Conservation (phyloP, 495 filamentous ascomycete species). For the Penicillium roqueforti region DNA sequence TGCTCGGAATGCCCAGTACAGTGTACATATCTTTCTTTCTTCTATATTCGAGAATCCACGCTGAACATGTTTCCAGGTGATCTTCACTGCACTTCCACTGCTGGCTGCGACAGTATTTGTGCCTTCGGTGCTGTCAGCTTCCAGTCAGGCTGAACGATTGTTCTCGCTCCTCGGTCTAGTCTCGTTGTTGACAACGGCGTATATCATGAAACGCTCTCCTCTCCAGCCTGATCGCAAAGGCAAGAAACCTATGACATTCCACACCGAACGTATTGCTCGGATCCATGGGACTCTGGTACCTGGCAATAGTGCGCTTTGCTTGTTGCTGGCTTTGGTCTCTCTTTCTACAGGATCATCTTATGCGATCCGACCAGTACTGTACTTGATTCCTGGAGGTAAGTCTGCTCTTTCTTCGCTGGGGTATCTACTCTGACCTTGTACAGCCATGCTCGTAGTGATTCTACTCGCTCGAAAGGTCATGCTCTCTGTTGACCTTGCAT, state of each 20-base stretch:
- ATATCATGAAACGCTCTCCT: slow-evolving; percentile 37
- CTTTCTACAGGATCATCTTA: slow-evolving; percentile 15
- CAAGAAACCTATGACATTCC: slow-evolving; percentile 23
- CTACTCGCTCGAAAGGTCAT: slow-evolving; percentile 37
- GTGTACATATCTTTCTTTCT: slow-evolving; percentile 30
- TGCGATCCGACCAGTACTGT: slow-evolving; percentile 21
- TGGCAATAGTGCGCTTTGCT: slow-evolving; percentile 24
- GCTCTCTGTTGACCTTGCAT: slow-evolving; percentile 42
- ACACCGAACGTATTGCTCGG: slow-evolving; percentile 14
- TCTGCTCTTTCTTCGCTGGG: not conserved
- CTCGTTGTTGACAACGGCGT: slow-evolving; percentile 58
- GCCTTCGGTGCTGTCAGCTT: slow-evolving; percentile 40
- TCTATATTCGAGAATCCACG: not conserved
- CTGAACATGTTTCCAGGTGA: slow-evolving; percentile 29
- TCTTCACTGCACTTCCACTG: slow-evolving; percentile 56
- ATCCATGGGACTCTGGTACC: slow-evolving; percentile 20
- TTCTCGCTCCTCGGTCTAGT: slow-evolving; percentile 54
- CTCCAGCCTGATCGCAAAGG: slow-evolving; percentile 32
- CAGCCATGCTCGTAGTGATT: slow-evolving; percentile 37
- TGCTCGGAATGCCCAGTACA: slow-evolving; percentile 55
- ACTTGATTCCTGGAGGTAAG: slow-evolving; percentile 40
- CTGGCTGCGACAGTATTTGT: slow-evolving; percentile 51
- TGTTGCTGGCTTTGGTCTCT: slow-evolving; percentile 25
- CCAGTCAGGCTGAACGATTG: slow-evolving; percentile 23
- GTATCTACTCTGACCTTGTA: slow-evolving; percentile 2